Evolutionary conservation across 1,284 basidiomycete genomes (phyloP).

Genomic region (Apiotrichum porosum): DNA sequence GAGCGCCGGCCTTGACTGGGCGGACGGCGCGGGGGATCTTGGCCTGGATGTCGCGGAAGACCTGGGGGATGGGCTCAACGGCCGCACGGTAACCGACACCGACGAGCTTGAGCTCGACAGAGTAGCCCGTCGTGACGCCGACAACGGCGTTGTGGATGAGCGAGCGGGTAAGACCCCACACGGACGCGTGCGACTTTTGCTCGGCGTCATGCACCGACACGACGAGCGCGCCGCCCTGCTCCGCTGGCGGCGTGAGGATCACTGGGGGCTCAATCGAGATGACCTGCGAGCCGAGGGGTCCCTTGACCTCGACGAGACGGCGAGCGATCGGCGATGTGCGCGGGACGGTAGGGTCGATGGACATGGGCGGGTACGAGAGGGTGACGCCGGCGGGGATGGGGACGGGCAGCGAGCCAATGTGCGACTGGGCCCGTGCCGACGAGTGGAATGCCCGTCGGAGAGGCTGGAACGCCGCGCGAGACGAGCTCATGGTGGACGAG

Average conservation of each 20-base stretch:
- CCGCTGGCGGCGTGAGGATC: constrained; percentile 40
- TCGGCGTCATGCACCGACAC: constrained; percentile 67
- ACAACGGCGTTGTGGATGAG: constrained; percentile 82
- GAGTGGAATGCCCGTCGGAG: constrained; percentile 27
- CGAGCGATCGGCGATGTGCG: constrained; percentile 19
- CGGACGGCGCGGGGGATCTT: constrained; percentile 19
- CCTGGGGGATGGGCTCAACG: constrained; percentile 73
- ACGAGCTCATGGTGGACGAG: constrained; percentile 10
- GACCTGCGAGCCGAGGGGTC: constrained; percentile 68
- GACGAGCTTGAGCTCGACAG: constrained; percentile 75
- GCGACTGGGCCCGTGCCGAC: constrained; percentile 41
- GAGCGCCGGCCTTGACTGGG: constrained; percentile 19
- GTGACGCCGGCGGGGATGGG: constrained; percentile 61
- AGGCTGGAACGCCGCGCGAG: constrained; percentile 3
- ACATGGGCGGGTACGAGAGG: constrained; percentile 49
- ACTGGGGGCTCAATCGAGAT: constrained; percentile 65
- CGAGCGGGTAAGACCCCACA: constrained; percentile 91
- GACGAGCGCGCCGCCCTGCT: constrained; percentile 18
- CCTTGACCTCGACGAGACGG: constrained; percentile 54
- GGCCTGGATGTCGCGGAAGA: constrained; percentile 36
- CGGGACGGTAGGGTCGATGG: constrained; percentile 30
- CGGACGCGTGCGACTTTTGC: constrained; percentile 70
- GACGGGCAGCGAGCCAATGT: constrained; percentile 78
- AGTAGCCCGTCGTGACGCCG: constrained; percentile 86
- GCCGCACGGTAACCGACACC: constrained; percentile 91